phyloP scores from a whole-genome alignment of 1,284 basidiomycete species.

The Tylopilus orsonianus region DNA sequence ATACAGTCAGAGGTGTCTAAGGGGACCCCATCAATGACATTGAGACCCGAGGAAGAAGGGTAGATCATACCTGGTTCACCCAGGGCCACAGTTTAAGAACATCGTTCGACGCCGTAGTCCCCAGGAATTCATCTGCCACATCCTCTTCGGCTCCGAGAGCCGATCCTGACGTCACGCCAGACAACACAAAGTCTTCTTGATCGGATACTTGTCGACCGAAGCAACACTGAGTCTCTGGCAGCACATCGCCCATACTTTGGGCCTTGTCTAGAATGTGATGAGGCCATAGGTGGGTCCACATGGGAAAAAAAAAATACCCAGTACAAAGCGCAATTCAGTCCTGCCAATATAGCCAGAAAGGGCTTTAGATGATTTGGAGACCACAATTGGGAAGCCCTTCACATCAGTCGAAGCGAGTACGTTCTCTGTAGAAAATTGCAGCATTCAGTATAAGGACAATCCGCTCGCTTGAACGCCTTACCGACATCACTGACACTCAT shows the following conservation, averaged over 20 bases:
- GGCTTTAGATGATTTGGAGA: slow-evolving; percentile 48
- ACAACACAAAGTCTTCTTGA: slow-evolving; percentile 48
- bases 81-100: slow-evolving; percentile 83
- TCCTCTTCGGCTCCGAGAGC: slow-evolving; percentile 67
- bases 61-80: slow-evolving; percentile 78
- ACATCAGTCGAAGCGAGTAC: slow-evolving; percentile 70
- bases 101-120: slow-evolving; percentile 53
- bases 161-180: slow-evolving; percentile 49
- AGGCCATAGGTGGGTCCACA: neutral
- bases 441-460: neutral
- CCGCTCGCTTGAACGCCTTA: slow-evolving; percentile 38
- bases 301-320: slow-evolving; percentile 50
- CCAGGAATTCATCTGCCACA: slow-evolving; percentile 59
- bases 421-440: slow-evolving; percentile 49
- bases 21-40: slow-evolving; percentile 10
- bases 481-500: slow-evolving; percentile 79
- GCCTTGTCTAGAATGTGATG: slow-evolving; percentile 59
- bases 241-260: slow-evolving; percentile 58
- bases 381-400: slow-evolving; percentile 91
- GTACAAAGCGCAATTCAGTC: slow-evolving; percentile 81
- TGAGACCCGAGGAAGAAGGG: neutral
- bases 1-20: slow-evolving; percentile 90
- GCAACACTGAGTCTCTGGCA: slow-evolving; percentile 67
- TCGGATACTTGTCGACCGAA: slow-evolving; percentile 54
- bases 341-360: slow-evolving; percentile 90